Evolutionary conservation across 2,329 filamentous ascomycete genomes (phyloP).

Genomic region (Lachnellula cervina): DNA sequence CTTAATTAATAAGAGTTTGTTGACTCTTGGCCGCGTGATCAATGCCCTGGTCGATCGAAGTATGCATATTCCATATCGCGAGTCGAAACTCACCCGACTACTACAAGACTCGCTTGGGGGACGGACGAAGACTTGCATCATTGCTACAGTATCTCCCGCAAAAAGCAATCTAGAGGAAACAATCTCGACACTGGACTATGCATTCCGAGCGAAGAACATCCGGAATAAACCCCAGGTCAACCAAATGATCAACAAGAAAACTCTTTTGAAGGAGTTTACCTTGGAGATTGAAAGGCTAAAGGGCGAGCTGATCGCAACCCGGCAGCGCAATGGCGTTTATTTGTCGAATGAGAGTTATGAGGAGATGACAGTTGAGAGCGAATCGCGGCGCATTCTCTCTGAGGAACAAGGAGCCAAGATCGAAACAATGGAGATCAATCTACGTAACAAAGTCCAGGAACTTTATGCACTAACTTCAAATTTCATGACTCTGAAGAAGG

Average conservation of each 20-base stretch:
- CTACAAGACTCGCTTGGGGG: conserved; percentile 96
- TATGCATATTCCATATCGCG: conserved; percentile 83
- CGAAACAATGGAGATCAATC: conserved; percentile 82
- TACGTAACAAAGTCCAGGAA: conserved; percentile 92
- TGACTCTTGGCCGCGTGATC: conserved; percentile 93
- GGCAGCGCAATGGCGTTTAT: conserved; percentile 93
- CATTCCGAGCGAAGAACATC: conserved; percentile 97
- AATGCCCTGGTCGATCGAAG: conserved; percentile 91
- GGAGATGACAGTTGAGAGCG: conserved; percentile 85
- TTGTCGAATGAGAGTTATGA: conserved; percentile 85
- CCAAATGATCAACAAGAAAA: conserved; percentile 87
- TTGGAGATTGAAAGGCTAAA: conserved; percentile 91
- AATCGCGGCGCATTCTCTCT: conserved; percentile 83
- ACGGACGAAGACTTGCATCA: conserved; percentile 96
- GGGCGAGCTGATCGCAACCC: conserved; percentile 85
- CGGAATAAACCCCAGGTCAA: conserved; percentile 97
- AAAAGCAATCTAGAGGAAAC: conserved; percentile 97
- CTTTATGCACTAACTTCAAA: conserved; percentile 79
- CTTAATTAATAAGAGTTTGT: conserved; percentile 93
- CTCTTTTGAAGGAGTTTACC: conserved; percentile 82
- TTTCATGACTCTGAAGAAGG: conserved; percentile 84
- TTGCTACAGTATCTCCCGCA: conserved; percentile 90
- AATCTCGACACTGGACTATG: conserved; percentile 96
- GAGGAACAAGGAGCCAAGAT: conserved; percentile 92
- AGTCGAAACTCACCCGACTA: conserved; percentile 91